These are phyloP conservation scores for Styphnolobium japonicum DNA, from an alignment of 306 rosid genomes.

Conservation along the genomic window DNA sequence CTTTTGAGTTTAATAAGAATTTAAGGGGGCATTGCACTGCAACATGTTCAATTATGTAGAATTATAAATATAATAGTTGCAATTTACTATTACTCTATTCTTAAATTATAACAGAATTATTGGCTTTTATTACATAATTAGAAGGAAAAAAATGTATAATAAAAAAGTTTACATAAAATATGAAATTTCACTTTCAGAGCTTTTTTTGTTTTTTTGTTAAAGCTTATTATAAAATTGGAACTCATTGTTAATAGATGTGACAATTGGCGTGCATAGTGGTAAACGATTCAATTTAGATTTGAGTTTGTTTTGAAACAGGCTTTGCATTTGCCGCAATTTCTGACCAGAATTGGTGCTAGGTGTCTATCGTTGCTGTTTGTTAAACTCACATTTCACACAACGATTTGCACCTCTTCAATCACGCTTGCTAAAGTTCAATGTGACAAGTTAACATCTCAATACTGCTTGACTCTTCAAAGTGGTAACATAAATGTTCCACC, in stretches of 20 bases:
- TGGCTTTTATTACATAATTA: too few species aligned
- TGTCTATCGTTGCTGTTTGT: neutral
- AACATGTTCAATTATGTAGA: too few species aligned
- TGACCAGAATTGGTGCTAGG: neutral
- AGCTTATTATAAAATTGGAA: too few species aligned
- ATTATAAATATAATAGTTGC: too few species aligned
- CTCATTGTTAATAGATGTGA: neutral
- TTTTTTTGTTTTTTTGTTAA: too few species aligned
- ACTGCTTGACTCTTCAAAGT: neutral
- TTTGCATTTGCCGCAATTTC: neutral
- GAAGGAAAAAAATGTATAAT: neutral
- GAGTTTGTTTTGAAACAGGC: neutral
- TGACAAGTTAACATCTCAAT: neutral
- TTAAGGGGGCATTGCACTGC: too few species aligned
- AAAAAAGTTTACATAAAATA: neutral
- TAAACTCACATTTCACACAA: neutral
- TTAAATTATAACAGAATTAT: too few species aligned
- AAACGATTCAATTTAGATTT: neutral
- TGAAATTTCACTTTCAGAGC: neutral
- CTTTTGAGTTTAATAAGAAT: too few species aligned
- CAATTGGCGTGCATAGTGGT: neutral
- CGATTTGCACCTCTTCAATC: neutral
- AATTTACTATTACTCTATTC: too few species aligned
- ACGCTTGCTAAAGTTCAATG: neutral
- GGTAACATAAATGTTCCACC: neutral